Evolutionary conservation across 371 early-diverging fungal genomes (phyloP).

Genomic region (Thermomucor indicae-seudaticae): DNA sequence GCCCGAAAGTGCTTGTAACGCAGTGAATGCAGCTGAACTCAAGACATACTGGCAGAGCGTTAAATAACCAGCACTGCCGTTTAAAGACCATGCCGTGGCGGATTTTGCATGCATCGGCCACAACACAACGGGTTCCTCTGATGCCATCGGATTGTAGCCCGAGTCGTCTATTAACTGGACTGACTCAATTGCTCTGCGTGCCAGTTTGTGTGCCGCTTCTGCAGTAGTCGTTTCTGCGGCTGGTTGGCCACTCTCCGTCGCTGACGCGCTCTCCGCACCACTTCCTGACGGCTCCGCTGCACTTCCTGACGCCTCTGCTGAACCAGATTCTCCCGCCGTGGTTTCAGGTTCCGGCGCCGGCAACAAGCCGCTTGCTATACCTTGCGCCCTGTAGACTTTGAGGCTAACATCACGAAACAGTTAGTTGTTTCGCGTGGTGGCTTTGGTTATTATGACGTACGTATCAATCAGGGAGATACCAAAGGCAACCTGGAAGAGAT

Average conservation of each 20-base stretch:
- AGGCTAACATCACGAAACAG: constrained; percentile 15
- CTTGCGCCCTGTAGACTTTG: constrained; percentile 28
- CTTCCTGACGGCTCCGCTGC: neutral
- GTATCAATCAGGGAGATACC: constrained; percentile 45
- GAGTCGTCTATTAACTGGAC: neutral
- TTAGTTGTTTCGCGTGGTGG: neutral
- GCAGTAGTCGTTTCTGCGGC: neutral
- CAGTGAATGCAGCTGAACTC: constrained; percentile 10
- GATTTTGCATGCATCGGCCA: neutral
- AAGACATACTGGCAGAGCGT: constrained; percentile 8
- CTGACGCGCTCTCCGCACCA: neutral
- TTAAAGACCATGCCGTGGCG: neutral
- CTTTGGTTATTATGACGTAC: constrained; percentile 15
- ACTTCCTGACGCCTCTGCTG: neutral
- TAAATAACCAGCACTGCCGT: constrained; percentile 9
- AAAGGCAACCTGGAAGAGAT: constrained; percentile 51
- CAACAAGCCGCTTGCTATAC: constrained; percentile 12
- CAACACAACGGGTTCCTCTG: too few relatives aligned
- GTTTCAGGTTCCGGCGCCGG: neutral
- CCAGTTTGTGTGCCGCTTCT: constrained; percentile 6
- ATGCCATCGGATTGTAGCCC: constrained; percentile 5
- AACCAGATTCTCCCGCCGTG: neutral
- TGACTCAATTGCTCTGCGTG: constrained; percentile 7
- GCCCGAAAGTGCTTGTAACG: constrained; percentile 9
- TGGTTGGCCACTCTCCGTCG: neutral